phyloP scores from a whole-genome alignment of 2,329 filamentous ascomycete species.

The Calonectria multiphialidica region DNA sequence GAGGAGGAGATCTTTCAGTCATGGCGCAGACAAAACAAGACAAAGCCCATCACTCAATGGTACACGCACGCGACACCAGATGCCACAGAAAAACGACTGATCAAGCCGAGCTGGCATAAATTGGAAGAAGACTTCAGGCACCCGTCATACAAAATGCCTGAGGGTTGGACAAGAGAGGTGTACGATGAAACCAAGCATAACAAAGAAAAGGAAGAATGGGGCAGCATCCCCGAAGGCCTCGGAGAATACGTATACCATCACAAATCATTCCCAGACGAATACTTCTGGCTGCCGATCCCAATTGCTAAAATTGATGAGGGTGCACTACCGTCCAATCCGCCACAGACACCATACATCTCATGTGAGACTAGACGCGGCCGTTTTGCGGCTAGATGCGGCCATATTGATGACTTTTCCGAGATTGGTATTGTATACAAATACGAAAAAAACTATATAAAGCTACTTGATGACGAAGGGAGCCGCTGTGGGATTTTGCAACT shows the following conservation, averaged over 20 bases:
- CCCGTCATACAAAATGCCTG: neutral
- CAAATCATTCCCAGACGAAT: neutral
- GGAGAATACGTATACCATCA: neutral
- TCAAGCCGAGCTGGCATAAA: neutral
- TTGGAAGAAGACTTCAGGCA: neutral
- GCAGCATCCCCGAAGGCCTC: neutral
- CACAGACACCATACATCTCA: neutral
- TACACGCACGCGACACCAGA: neutral
- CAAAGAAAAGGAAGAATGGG: neutral
- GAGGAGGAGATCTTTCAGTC: neutral
- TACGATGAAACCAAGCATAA: neutral
- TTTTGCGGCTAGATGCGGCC: too few relatives aligned
- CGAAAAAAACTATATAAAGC: too few relatives aligned
- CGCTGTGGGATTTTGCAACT: neutral
- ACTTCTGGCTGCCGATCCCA: neutral
- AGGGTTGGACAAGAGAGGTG: neutral
- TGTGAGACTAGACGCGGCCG: neutral
- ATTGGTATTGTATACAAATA: too few relatives aligned
- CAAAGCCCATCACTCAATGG: neutral
- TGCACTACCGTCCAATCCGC: neutral
- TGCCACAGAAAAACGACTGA: neutral
- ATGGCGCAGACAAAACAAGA: neutral
- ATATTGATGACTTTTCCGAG: too few relatives aligned
- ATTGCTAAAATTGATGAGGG: neutral
- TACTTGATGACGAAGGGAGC: neutral